Evolutionary conservation across 306 rosid genomes (phyloP), one percentile per base, ranked within the genome.

Genomic region (Oemleria cerasiformis): DNA sequence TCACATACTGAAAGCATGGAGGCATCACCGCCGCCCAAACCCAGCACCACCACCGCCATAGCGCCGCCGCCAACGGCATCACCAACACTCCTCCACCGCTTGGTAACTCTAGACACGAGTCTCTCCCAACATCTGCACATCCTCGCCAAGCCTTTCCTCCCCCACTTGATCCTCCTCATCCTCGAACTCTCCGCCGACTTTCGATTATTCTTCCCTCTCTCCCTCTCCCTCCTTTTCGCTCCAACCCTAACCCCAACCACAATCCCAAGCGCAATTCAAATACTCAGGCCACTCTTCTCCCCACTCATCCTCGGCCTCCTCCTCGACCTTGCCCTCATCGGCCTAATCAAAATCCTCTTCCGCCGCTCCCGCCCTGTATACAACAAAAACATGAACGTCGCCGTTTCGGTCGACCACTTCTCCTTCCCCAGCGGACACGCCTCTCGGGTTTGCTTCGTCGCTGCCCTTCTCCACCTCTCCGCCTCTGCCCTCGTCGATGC

Each of bases 351-450:
- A 57, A 55, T 80, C 70, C 67, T 78, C 61, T 72, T 86, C 60
- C 89, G 88, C 65, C 82, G 92, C 64, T 63, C 92, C 61, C 93
- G 97, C 47, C 94, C 93, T 19, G 48, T 79, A 66, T 86, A 92
- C 83, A 77, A 86, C 77, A 55, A 66, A 39, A 71, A 77, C 78
- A 89, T 87, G 85, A 80, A 47, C 73, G 85, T 85, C 63, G 89
- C 85, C 64, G 86, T 89, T 34, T 57, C 87, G 3, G 85, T 78
- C 43, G 97, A 92, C 55, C 84, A 83, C 40, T 92, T 84, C 80
- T 84, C 97, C 57, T 86, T 92, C 70, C 97, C 89, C 15, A 86
- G 89, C 51, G 97, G 92, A 10, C 96, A 89, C 77, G 80, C 92
- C 53, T 87, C 97, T n/a, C 73, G 88, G 70, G 93, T 86, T 19